A percentile compares a stretch with the other conserved stretches of the same genome.
phyloP scores from a whole-genome alignment of 1,139 yeast species.

The Hansenula lynferdii region DNA sequence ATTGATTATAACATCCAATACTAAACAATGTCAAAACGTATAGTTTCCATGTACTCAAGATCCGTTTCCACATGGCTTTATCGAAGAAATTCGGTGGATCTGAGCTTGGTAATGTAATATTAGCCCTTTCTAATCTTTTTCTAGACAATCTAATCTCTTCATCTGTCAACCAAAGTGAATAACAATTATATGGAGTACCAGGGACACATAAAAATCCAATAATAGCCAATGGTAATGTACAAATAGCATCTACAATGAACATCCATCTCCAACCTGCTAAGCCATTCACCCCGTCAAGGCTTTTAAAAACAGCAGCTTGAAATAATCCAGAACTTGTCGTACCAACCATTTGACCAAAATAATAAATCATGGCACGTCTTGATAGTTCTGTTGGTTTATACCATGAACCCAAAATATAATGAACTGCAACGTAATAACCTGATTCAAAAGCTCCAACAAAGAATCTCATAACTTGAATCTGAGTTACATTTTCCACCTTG shows the following conservation, averaged over 20 bases:
- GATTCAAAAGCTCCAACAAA: constrained; percentile 60
- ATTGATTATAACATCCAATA: constrained; percentile 34
- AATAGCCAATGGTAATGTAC: constrained; percentile 56
- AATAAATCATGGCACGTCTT: constrained; percentile 56
- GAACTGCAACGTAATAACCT: constrained; percentile 53
- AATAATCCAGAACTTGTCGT: constrained; percentile 57
- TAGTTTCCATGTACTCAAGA: constrained; percentile 45
- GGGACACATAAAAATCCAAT: constrained; percentile 60
- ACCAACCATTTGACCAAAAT: constrained; percentile 56
- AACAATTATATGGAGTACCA: constrained; percentile 52
- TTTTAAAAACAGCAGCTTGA: constrained; percentile 50
- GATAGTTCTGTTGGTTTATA: constrained; percentile 54
- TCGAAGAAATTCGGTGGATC: constrained; percentile 30
- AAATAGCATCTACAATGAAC: constrained; percentile 60
- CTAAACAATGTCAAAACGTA: constrained; percentile 26
- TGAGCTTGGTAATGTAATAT: constrained; percentile 48
- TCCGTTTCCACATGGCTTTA: constrained; percentile 37
- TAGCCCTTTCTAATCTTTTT: constrained; percentile 18
- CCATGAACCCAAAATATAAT: constrained; percentile 54
- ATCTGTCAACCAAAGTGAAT: constrained; percentile 21
- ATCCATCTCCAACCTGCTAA: constrained; percentile 59
- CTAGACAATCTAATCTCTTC: constrained; percentile 33
- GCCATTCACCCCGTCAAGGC: constrained; percentile 47
- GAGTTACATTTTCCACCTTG: constrained; percentile 33
- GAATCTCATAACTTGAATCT: constrained; percentile 45